Conservation (phyloP, 805 yeast genomes). For the Saccharomycopsis synnaedendra region DNA sequence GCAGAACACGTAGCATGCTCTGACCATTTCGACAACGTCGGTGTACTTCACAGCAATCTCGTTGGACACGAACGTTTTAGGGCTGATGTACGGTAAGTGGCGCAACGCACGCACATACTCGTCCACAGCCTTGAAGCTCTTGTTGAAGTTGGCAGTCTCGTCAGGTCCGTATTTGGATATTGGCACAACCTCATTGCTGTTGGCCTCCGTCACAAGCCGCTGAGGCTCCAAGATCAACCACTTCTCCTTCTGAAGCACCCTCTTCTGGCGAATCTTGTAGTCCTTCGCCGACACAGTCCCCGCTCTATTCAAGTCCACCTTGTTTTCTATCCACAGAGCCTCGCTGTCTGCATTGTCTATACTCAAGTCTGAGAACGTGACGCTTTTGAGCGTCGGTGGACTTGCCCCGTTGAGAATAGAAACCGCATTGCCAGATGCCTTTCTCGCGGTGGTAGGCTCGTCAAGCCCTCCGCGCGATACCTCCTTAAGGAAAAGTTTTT, state of each 20-base stretch:
- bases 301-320: conserved; percentile 59
- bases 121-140: conserved; percentile 31
- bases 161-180: conserved; percentile 6
- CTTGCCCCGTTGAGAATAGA: neutral
- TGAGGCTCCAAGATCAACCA: conserved; percentile 56
- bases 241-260: conserved; percentile 49
- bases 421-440: conserved; percentile 3
- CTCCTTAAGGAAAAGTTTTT: conserved; percentile 13
- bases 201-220: conserved; percentile 29
- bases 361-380: conserved; percentile 16
- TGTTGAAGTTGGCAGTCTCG: conserved; percentile 5
- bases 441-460: neutral
- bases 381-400: conserved; percentile 18
- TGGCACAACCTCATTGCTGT: conserved; percentile 34
- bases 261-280: conserved; percentile 54
- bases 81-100: conserved; percentile 30
- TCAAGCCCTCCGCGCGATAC: neutral
- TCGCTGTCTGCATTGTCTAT: conserved; percentile 31
- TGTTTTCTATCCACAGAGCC: conserved; percentile 40
- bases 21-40: conserved; percentile 44
- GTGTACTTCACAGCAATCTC: conserved; percentile 41
- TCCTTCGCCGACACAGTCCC: conserved; percentile 59
- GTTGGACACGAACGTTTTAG: conserved; percentile 43
- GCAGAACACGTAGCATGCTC: conserved; percentile 55
- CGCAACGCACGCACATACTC: conserved; percentile 26